A percentile compares a stretch with the other conserved stretches of the same genome.
phyloP scores from a whole-genome alignment of 164 flowering plant species.

The Aristolochia contorta region DNA sequence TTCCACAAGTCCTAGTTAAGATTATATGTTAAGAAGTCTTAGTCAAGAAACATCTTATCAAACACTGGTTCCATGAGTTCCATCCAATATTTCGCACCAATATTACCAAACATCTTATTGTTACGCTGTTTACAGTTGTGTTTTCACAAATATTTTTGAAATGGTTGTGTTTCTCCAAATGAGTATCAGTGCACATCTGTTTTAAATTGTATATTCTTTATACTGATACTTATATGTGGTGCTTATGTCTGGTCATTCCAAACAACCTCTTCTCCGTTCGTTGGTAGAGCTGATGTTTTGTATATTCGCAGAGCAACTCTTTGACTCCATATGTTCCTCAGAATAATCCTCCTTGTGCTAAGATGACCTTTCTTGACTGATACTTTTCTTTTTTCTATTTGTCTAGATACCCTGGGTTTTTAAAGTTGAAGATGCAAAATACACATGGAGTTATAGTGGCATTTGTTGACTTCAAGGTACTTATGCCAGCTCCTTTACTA shows the following conservation, averaged over 20 bases:
- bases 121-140: too few relatives aligned
- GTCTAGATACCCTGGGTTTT: conserved; percentile 67
- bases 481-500: not conserved
- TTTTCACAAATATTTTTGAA: too few relatives aligned
- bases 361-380: not conserved
- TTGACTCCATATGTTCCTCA: conserved; percentile 23
- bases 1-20: too few relatives aligned
- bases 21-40: too few relatives aligned
- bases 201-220: not conserved
- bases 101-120: too few relatives aligned
- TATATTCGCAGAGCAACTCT: conserved; percentile 20
- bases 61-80: too few relatives aligned
- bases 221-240: not conserved
- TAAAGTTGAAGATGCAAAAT: conserved; percentile 87
- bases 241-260: not conserved
- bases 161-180: too few relatives aligned
- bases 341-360: conserved; percentile 55
- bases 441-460: conserved; percentile 84
- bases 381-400: not conserved
- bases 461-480: conserved; percentile 93
- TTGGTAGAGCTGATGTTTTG: not conserved
- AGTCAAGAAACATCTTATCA: too few relatives aligned
- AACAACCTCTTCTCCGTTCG: not conserved
- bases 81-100: too few relatives aligned
- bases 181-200: too few relatives aligned